These are phyloP conservation scores for Umbelopsis sp. DNA, from an alignment of 192 early-diverging fungal genomes.

Conservation along the genomic window DNA sequence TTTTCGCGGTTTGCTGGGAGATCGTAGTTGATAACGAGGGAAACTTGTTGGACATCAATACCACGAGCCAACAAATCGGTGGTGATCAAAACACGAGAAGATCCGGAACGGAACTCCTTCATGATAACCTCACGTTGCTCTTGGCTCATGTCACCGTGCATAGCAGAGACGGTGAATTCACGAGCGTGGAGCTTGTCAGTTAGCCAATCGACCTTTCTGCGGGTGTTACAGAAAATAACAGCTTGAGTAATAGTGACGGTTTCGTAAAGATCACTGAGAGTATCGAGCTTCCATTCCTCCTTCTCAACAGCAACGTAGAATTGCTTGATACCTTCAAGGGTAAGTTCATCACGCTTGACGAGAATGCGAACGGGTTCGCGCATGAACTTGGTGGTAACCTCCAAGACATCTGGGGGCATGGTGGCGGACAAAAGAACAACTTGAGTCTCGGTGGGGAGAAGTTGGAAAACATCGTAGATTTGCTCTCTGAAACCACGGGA, in stretches of 20 bases:
- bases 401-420: conserved; percentile 92
- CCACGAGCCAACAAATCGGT: conserved; percentile 99
- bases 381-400: conserved; percentile 98
- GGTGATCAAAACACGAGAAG: conserved; percentile 93
- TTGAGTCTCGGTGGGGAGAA: conserved; percentile 89
- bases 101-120: conserved; percentile 93
- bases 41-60: conserved; percentile 99
- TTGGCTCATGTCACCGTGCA: conserved; percentile 99
- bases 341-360: conserved; percentile 99
- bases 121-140: conserved; percentile 97
- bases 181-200: conserved; percentile 94
- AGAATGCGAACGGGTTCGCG: conserved; percentile 92
- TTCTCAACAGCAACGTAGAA: conserved; percentile 97
- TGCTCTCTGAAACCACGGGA: conserved; percentile 97
- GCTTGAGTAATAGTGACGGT: conserved; percentile 97
- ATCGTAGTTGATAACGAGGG: conserved; percentile 95
- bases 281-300: conserved; percentile 99
- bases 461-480: conserved; percentile 92
- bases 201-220: conserved; percentile 97
- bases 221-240: conserved; percentile 97
- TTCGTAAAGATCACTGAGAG: conserved; percentile 96
- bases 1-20: conserved; percentile 94
- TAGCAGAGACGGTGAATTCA: conserved; percentile 97
- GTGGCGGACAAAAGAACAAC: conserved; percentile 94
- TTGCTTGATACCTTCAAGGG: conserved; percentile 98